Evolutionary conservation across 495 filamentous ascomycete genomes (phyloP).

Genomic region (Astrothelium subdiscretum): DNA sequence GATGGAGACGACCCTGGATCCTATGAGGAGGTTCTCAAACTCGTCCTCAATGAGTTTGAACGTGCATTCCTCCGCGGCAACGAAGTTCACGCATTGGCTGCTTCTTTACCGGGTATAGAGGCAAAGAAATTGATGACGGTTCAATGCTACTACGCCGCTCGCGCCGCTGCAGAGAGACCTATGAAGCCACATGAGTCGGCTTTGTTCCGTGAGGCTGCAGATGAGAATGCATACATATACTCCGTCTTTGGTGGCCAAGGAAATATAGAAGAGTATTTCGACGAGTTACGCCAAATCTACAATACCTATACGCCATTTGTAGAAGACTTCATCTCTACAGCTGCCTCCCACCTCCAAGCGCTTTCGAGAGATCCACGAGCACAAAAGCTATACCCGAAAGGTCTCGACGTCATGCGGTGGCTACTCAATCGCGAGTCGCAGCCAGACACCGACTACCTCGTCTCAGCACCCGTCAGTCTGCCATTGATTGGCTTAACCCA

Average conservation of each 20-base stretch:
- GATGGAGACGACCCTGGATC: conserved; percentile 83
- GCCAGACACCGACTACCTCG: conserved; percentile 88
- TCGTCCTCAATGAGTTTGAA: conserved; percentile 90
- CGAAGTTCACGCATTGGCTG: conserved; percentile 84
- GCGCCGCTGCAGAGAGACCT: conserved; percentile 66
- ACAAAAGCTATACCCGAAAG: conserved; percentile 92
- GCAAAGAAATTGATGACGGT: conserved; percentile 83
- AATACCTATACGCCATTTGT: conserved; percentile 82
- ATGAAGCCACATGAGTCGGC: conserved; percentile 88
- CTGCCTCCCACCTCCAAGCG: conserved; percentile 68
- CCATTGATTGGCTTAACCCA: conserved; percentile 94
- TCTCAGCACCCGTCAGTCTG: conserved; percentile 93
- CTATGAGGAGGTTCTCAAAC: conserved; percentile 76
- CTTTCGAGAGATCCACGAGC: conserved; percentile 79
- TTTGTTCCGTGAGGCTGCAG: conserved; percentile 74
- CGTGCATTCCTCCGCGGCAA: conserved; percentile 88
- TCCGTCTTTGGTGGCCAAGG: conserved; percentile 97
- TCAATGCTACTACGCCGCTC: conserved; percentile 78
- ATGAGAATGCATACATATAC: conserved; percentile 68
- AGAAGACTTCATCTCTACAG: conserved; percentile 65
- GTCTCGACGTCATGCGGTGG: conserved; percentile 88
- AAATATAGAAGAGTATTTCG: conserved; percentile 98
- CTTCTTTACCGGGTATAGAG: conserved; percentile 72
- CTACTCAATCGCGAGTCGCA: conserved; percentile 75
- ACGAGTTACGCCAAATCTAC: conserved; percentile 86